A percentile compares a stretch with the other conserved stretches of the same genome.
phyloP scores from a whole-genome alignment of 805 yeast genomes.

The Saccharomycopsis schoenii region DNA sequence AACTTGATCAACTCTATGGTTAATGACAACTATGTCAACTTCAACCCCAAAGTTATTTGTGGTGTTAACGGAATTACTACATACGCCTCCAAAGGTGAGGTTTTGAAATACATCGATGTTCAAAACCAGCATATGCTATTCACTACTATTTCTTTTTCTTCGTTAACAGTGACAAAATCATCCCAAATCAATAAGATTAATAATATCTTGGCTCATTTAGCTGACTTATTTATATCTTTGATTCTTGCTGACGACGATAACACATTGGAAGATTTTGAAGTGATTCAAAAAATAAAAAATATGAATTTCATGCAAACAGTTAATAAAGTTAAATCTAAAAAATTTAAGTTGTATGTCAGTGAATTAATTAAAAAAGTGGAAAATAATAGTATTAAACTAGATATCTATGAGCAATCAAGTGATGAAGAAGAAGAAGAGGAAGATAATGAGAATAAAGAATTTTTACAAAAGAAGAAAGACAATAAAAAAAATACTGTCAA shows the following conservation, averaged over 20 bases:
- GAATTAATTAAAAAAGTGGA: slow-evolving; percentile 22
- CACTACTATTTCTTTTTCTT: slow-evolving; percentile 7
- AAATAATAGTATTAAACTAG: slow-evolving; percentile 14
- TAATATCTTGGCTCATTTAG: slow-evolving; percentile 7
- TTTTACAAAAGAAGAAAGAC: neutral
- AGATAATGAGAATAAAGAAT: slow-evolving; percentile 4
- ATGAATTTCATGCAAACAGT: slow-evolving; percentile 28
- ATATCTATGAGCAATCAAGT: slow-evolving; percentile 19
- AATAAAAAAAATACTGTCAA: neutral
- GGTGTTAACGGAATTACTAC: slow-evolving; percentile 5
- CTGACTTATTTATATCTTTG: slow-evolving; percentile 25
- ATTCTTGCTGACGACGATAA: slow-evolving; percentile 26
- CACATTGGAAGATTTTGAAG: slow-evolving; percentile 36
- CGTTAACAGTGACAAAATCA: slow-evolving; percentile 4
- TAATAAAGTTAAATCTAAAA: slow-evolving; percentile 17
- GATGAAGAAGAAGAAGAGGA: slow-evolving; percentile 12
- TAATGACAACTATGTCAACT: slow-evolving; percentile 8
- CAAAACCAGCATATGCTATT: slow-evolving; percentile 5
- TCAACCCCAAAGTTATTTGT: neutral
- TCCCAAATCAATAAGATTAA: slow-evolving; percentile 5
- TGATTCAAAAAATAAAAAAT: slow-evolving; percentile 37
- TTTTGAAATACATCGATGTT: slow-evolving; percentile 11
- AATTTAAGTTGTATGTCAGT: slow-evolving; percentile 16
- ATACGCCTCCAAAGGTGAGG: slow-evolving; percentile 9
- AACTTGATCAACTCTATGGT: slow-evolving; percentile 12